A percentile compares a stretch with the other conserved stretches of the same genome.
These are phyloP conservation scores for Clitoria ternatea DNA, from an alignment of 306 rosid species.

Conservation along the genomic window DNA sequence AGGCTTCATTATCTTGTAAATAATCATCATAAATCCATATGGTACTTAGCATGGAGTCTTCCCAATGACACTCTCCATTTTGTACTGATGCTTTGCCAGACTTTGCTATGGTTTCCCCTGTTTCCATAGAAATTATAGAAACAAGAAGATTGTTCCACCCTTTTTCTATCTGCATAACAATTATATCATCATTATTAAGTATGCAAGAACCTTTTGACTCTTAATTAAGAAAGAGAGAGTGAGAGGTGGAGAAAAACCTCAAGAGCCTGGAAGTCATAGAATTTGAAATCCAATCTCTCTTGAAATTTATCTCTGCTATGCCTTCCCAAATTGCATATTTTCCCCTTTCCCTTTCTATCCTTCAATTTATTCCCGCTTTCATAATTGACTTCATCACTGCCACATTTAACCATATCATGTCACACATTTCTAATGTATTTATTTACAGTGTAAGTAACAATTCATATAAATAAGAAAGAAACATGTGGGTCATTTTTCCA, in stretches of 20 bases:
- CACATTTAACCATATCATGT: slow-evolving; percentile 21
- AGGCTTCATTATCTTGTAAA: slow-evolving; percentile 3
- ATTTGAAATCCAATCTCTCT: slow-evolving; percentile 37
- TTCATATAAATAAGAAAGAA: background rate
- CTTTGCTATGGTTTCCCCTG: slow-evolving; percentile 34
- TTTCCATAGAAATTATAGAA: slow-evolving; percentile 17
- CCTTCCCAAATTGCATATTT: slow-evolving; percentile 4
- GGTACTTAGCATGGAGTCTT: slow-evolving; percentile 28
- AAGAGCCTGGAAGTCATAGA: slow-evolving; percentile 31
- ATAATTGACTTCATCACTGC: slow-evolving; percentile 19
- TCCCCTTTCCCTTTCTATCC: slow-evolving; percentile 30
- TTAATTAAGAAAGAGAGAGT: background rate
- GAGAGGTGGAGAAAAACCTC: slow-evolving; percentile 24
- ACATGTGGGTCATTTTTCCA: background rate
- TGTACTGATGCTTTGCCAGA: slow-evolving; percentile 26
- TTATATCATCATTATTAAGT: background rate
- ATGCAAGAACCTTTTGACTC: background rate
- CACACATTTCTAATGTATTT: no score
- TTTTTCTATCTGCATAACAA: slow-evolving; percentile 24
- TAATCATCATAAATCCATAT: slow-evolving; percentile 29
- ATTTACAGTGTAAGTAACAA: background rate
- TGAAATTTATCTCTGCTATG: slow-evolving; percentile 24
- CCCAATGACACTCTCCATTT: slow-evolving; percentile 37
- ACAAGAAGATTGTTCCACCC: slow-evolving; percentile 40
- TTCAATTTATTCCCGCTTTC: slow-evolving; percentile 29